Percentiles rank a stretch among this genome's conserved stretches.
These are phyloP conservation scores for Syncephalastrum monosporum DNA, from an alignment of 371 early-diverging fungal genomes.

Conservation along the genomic window DNA sequence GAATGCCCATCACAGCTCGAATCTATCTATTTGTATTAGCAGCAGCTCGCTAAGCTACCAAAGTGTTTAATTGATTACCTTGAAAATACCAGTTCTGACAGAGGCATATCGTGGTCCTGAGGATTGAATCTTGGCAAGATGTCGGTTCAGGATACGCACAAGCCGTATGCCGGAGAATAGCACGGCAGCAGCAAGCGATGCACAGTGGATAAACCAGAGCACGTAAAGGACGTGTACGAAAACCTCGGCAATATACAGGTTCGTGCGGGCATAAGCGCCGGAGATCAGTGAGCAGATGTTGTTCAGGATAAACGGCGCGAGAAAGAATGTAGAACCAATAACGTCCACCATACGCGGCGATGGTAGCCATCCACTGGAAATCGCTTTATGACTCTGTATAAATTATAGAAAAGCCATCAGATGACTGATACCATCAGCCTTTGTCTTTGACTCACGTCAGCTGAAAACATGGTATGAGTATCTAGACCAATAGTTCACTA, in stretches of 20 bases:
- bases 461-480: not conserved
- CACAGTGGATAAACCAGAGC: constrained; percentile 34
- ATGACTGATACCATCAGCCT: not conserved
- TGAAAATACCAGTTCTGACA: constrained; percentile 30
- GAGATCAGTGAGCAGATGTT: constrained; percentile 27
- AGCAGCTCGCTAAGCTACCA: not conserved
- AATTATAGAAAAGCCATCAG: constrained; percentile 4
- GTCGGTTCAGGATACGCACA: constrained; percentile 21
- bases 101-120: constrained; percentile 20
- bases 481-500: not conserved
- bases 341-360: constrained; percentile 27
- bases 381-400: constrained; percentile 29
- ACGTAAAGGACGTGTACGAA: constrained; percentile 25
- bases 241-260: constrained; percentile 22
- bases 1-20: constrained; percentile 20
- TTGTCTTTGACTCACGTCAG: not conserved
- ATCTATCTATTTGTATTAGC: constrained; percentile 12
- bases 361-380: constrained; percentile 32
- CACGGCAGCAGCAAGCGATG: constrained; percentile 15
- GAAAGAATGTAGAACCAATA: constrained; percentile 23
- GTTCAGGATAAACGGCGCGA: constrained; percentile 29
- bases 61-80: constrained; percentile 12
- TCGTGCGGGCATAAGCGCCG: constrained; percentile 17
- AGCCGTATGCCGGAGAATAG: constrained; percentile 24
- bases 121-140: constrained; percentile 22